Evolutionary conservation across 164 flowering plant species (phyloP).

Genomic region (Nymphaea colorata): DNA sequence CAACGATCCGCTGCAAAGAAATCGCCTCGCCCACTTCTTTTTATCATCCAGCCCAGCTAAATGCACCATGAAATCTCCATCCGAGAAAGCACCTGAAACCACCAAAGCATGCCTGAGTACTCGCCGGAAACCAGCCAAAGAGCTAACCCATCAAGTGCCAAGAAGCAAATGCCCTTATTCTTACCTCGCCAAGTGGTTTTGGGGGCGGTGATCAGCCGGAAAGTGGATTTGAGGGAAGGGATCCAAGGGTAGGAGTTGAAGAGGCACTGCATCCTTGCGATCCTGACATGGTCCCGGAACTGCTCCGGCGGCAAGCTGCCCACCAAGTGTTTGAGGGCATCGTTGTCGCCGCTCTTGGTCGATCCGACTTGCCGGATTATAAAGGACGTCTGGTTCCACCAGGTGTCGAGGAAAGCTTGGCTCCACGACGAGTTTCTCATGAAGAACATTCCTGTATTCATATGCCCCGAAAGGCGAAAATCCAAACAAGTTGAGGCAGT

Average conservation of each 20-base stretch:
- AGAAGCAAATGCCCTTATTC: too few species aligned
- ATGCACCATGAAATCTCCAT: slow-evolving; percentile 14
- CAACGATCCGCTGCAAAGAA: neutral
- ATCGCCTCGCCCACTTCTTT: slow-evolving; percentile 7
- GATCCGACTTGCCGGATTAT: slow-evolving; percentile 6
- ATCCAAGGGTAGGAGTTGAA: slow-evolving; percentile 16
- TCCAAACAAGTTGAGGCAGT: too few species aligned
- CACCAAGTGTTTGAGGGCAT: slow-evolving; percentile 9
- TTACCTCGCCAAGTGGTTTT: slow-evolving; percentile 10
- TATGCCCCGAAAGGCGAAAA: too few species aligned
- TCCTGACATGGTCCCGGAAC: slow-evolving; percentile 6
- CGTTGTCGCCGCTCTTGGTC: slow-evolving; percentile 15
- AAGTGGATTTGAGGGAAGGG: slow-evolving; percentile 11
- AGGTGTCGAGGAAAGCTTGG: slow-evolving; percentile 11
- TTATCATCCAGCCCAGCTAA: slow-evolving; percentile 13
- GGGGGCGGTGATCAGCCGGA: slow-evolving; percentile 7
- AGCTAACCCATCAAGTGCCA: neutral
- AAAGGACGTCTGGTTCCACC: slow-evolving; percentile 15
- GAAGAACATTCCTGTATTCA: slow-evolving; percentile 7
- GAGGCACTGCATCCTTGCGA: slow-evolving; percentile 13
- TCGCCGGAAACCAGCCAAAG: neutral
- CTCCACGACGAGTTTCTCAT: slow-evolving; percentile 10
- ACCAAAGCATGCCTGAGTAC: neutral
- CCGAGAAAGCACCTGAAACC: slow-evolving; percentile 9
- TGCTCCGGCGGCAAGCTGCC: slow-evolving; percentile 2